Evolutionary conservation across 2,329 filamentous ascomycete genomes (phyloP).

Genomic region (Penicillium sp.): DNA sequence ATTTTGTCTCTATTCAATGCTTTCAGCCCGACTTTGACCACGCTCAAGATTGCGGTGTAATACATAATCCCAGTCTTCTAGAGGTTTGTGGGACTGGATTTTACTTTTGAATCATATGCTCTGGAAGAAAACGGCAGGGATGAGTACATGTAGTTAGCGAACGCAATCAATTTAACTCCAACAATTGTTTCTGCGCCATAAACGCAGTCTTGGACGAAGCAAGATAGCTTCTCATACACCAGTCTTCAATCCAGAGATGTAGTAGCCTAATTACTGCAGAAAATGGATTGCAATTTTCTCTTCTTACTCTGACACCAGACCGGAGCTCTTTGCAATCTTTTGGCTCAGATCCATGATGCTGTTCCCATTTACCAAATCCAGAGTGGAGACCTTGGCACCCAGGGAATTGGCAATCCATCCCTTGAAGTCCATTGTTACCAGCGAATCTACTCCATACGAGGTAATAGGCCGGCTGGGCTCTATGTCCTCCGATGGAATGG

Average conservation of each 20-base stretch:
- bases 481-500: neutral
- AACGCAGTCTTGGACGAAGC: no score
- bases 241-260: no score
- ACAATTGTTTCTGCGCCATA: no score
- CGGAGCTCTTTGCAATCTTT: no score
- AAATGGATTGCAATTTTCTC: no score
- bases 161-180: constrained; percentile 3
- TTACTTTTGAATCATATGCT: neutral
- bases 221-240: no score
- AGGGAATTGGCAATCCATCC: no score
- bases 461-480: neutral
- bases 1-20: constrained; percentile 1
- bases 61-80: constrained; percentile 10
- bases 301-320: no score
- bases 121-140: neutral
- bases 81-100: neutral
- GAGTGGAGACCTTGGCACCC: no score
- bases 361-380: no score
- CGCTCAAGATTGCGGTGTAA: constrained; percentile 11
- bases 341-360: no score
- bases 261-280: no score
- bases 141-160: constrained; percentile 9
- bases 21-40: neutral
- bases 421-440: neutral
- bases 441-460: neutral